phyloP scores from a whole-genome alignment of 108 stramenopile genomes.

The Nitzschia sp. region DNA sequence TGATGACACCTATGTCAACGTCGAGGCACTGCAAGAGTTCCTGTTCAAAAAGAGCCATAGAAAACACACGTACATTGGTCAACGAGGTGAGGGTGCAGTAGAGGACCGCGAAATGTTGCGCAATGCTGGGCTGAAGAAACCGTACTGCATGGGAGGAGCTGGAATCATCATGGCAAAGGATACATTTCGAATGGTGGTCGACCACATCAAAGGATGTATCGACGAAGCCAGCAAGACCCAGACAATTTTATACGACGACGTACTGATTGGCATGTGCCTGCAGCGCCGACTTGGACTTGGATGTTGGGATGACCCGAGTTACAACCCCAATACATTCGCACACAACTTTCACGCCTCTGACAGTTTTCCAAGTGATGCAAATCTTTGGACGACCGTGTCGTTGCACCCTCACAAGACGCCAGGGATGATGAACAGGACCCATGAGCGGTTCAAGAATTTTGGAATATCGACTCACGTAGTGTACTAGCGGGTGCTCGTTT shows the following conservation, averaged over 20 bases:
- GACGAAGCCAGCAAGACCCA: background rate
- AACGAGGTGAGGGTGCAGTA: background rate
- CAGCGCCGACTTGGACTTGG: background rate
- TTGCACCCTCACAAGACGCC: conserved; percentile 3
- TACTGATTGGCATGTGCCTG: conserved; percentile 4
- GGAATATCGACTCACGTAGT: too few species aligned
- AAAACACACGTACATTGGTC: background rate
- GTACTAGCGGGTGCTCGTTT: too few species aligned
- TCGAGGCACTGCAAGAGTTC: conserved; percentile 2
- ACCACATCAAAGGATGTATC: background rate
- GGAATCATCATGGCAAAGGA: conserved; percentile 1
- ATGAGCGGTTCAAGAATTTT: too few species aligned
- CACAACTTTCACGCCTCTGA: background rate
- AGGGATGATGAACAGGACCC: background rate
- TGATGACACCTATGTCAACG: conserved; percentile 11
- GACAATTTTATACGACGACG: background rate
- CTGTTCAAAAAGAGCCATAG: background rate
- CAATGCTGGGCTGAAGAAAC: conserved; percentile 2
- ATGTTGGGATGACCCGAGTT: background rate
- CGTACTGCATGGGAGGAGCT: conserved; percentile 9
- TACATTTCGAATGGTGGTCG: background rate
- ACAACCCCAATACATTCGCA: background rate
- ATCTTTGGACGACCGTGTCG: background rate
- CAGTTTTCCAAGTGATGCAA: background rate
- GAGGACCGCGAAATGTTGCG: background rate